Base-by-base conservation (phyloP, 352 stramenopile genomes). In the Phytophthora parvispora region DNA sequence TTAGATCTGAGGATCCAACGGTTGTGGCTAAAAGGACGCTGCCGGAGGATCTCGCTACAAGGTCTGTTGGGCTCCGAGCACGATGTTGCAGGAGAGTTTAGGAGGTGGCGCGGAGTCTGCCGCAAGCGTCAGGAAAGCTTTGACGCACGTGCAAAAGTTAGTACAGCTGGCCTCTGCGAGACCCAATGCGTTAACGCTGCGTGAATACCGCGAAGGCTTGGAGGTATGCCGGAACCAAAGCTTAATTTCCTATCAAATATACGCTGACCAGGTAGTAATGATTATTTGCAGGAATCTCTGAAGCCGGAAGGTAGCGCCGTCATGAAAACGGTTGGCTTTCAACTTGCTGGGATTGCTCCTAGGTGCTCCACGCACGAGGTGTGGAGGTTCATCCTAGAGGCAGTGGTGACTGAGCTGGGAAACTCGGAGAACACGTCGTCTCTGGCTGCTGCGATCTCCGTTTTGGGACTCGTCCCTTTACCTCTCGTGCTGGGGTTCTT, bases 251-350 rank as follows among this genome's bases (percentile, higher is more conserved):
- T 36, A 36, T 36, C 20, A 16, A 12, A 6, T 45, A 22, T 2
- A 45, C 20, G 15, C 18, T 45, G 18, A 45, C 15, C 38, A 16
- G 18, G 13, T 32, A 32, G 20, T 24, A 40, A 31, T 47, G 9
- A 18, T 43, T 50, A 18, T 22, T 32, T 16, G n/a, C 58, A 91
- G 62, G 89, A 96, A 66, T 93, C 82, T 38, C 52, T 96, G 6
- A 88, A 87, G 52, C 67, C 85, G 3, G 89, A 96, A 40, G 76
- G 84, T 15, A 90, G 66, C 31, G 45, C 68, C 16, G 49, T 34
- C 3, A 83, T 92, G 72, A 94, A 94, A 72, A 71, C 90, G 54
- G 67, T 93, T 5, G 89, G 86, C 4, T 95, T 87, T 68, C 89
- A 87, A 57, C 81, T 96, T 40, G 84, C 82, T 28, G 50, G 50